A percentile compares a stretch with the other conserved stretches of the same genome.
Conservation (phyloP, 208 protist species). For the Trypanosomatidae sp. region DNA sequence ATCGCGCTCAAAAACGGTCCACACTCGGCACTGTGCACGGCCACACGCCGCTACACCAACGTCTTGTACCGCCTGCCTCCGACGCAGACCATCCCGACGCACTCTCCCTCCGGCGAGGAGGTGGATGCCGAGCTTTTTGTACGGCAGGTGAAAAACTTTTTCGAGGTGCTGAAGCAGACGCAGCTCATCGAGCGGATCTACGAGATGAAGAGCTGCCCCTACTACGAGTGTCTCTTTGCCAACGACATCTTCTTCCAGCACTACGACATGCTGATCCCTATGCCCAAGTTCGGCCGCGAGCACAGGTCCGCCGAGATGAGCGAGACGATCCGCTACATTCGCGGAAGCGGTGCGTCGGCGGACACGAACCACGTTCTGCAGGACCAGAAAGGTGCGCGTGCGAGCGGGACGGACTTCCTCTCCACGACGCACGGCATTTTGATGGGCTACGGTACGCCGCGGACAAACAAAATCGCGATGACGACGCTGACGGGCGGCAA, state of each 20-base stretch:
- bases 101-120: slow-evolving; percentile 70
- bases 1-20: neutral
- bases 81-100: slow-evolving; percentile 64
- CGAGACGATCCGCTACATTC: slow-evolving; percentile 88
- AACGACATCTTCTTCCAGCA: slow-evolving; percentile 83
- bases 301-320: slow-evolving; percentile 75
- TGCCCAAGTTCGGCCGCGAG: slow-evolving; percentile 85
- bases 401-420: slow-evolving; percentile 75
- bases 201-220: slow-evolving; percentile 82
- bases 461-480: slow-evolving; percentile 73
- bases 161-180: slow-evolving; percentile 57
- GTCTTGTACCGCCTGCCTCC: slow-evolving; percentile 74
- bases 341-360: slow-evolving; percentile 62
- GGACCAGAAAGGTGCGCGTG: slow-evolving; percentile 61
- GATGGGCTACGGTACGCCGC: slow-evolving; percentile 73
- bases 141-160: slow-evolving; percentile 62
- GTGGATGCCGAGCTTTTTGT: slow-evolving; percentile 75
- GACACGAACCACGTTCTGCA: slow-evolving; percentile 82
- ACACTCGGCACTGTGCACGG: slow-evolving; percentile 4
- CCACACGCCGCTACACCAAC: slow-evolving; percentile 64
- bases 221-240: slow-evolving; percentile 81
- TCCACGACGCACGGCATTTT: slow-evolving; percentile 72
- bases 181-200: slow-evolving; percentile 76
- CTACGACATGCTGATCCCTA: slow-evolving; percentile 77
- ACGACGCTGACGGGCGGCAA: slow-evolving; percentile 45